Conservation (phyloP, 176 grass and related monocot species). For the Eragrostis nindensis region DNA sequence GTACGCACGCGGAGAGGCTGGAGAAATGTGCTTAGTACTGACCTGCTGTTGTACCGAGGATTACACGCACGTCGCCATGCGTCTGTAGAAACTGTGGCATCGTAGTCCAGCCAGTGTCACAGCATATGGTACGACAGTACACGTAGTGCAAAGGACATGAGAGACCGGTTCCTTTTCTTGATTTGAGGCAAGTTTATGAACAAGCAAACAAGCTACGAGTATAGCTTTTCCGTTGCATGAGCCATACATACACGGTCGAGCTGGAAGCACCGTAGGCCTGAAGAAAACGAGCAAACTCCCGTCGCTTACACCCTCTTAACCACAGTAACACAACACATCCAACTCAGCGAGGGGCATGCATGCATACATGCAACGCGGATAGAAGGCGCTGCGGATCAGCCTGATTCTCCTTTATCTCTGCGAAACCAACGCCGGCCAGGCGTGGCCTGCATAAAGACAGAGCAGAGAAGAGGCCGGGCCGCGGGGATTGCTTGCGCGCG, state of each 20-base stretch:
- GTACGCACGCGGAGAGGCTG: background rate
- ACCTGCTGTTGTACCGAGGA: background rate
- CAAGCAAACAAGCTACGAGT: too few relatives aligned
- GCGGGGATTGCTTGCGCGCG: constrained; percentile 38
- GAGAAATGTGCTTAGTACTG: background rate
- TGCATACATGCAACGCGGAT: background rate
- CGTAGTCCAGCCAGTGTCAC: too few relatives aligned
- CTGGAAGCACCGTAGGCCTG: background rate
- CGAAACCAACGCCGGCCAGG: background rate
- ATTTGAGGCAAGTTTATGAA: background rate
- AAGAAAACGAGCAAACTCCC: constrained; percentile 5
- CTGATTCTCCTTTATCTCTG: background rate
- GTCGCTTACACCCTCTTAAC: too few relatives aligned
- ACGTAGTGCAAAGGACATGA: too few relatives aligned
- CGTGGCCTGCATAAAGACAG: constrained; percentile 10
- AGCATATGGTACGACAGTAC: too few relatives aligned
- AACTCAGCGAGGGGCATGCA: background rate
- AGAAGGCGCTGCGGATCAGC: background rate
- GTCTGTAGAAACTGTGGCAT: too few relatives aligned
- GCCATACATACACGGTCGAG: background rate
- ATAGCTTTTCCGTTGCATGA: background rate
- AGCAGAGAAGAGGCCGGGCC: background rate
- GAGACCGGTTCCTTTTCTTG: too few relatives aligned
- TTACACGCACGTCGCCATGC: background rate
- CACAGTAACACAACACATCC: background rate